These are phyloP conservation scores for Diaporthe ampelina DNA, from an alignment of 2,329 filamentous ascomycete genomes.

Conservation along the genomic window DNA sequence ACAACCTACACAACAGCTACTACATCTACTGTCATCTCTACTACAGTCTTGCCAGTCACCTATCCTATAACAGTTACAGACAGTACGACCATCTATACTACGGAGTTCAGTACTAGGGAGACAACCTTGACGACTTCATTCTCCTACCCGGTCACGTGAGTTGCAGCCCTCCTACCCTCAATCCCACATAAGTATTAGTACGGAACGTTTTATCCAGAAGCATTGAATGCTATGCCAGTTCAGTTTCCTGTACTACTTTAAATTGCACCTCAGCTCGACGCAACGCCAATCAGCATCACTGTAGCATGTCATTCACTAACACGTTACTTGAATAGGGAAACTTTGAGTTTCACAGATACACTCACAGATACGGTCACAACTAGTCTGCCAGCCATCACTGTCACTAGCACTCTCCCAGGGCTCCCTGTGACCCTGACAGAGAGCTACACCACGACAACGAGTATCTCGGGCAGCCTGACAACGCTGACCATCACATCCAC, in stretches of 20 bases:
- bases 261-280: neutral
- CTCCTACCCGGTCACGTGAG: conserved; percentile 23
- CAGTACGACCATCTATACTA: conserved; percentile 21
- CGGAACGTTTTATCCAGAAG: neutral
- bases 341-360: conserved; percentile 1
- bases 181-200: neutral
- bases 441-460: conserved; percentile 38
- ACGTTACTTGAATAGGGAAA: neutral
- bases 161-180: too few species aligned
- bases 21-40: conserved; percentile 2
- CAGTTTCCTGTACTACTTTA: too few species aligned
- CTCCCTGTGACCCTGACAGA: conserved; percentile 40
- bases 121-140: conserved; percentile 19
- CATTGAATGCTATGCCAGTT: neutral
- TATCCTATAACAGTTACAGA: conserved; percentile 31
- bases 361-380: conserved; percentile 10
- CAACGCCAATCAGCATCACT: neutral
- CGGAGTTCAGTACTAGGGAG: conserved; percentile 1
- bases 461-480: conserved; percentile 28
- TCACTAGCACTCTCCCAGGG: conserved; percentile 2
- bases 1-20: conserved; percentile 42
- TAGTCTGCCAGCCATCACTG: neutral
- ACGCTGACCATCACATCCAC: conserved; percentile 25
- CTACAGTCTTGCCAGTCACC: neutral
- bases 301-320: neutral